These are phyloP conservation scores for Albugo laibachii DNA, from an alignment of 352 stramenopile genomes.

Conservation along the genomic window DNA sequence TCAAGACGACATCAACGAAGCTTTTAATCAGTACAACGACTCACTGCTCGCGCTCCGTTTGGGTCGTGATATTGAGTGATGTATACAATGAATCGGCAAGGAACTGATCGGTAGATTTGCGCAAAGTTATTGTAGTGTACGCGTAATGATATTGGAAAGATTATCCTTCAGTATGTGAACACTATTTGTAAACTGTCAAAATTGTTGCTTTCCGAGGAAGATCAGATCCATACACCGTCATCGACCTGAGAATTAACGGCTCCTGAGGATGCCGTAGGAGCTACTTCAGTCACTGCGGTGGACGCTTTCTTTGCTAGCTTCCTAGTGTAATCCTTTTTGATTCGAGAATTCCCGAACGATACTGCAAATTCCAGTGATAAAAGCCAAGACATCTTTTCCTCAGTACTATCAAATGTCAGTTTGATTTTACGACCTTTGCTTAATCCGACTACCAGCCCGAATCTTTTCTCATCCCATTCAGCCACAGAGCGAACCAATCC, in stretches of 20 bases:
- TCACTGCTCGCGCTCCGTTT: slow-evolving; percentile 67
- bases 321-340: slow-evolving; percentile 18
- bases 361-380: slow-evolving; percentile 57
- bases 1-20: slow-evolving; percentile 79
- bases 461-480: slow-evolving; percentile 62
- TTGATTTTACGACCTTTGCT: slow-evolving; percentile 53
- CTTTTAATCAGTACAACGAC: slow-evolving; percentile 84
- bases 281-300: neutral
- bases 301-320: slow-evolving; percentile 19
- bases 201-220: neutral
- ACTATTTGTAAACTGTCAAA: no score
- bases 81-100: neutral
- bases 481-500: slow-evolving; percentile 39
- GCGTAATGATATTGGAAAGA: no score
- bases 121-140: no score
- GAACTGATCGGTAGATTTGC: no score
- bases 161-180: no score
- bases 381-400: slow-evolving; percentile 74
- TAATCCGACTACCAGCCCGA: slow-evolving; percentile 40
- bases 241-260: slow-evolving; percentile 14
- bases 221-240: slow-evolving; percentile 62
- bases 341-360: slow-evolving; percentile 34
- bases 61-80: slow-evolving; percentile 50
- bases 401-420: slow-evolving; percentile 53
- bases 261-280: slow-evolving; percentile 1